Percentiles rank a stretch among this genome's conserved stretches.
Conservation (phyloP, 495 filamentous ascomycete species). For the Talaromyces liani region DNA sequence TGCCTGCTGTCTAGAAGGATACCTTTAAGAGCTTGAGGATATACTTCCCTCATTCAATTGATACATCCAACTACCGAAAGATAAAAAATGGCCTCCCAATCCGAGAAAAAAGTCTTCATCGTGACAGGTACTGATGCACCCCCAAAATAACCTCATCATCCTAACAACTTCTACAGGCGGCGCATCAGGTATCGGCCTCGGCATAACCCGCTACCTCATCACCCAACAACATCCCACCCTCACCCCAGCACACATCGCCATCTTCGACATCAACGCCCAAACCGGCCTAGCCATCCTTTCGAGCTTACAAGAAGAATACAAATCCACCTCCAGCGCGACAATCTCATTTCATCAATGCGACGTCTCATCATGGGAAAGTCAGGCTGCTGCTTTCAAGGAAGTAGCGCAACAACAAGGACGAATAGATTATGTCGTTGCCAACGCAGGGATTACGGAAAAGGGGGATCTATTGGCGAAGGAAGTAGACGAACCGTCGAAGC, state of each 20-base stretch:
- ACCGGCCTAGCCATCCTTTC: slow-evolving; percentile 23
- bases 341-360: slow-evolving; percentile 35
- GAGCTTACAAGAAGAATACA: slow-evolving; percentile 20
- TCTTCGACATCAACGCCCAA: slow-evolving; percentile 42
- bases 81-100: not conserved
- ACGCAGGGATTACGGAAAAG: slow-evolving; percentile 46
- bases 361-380: slow-evolving; percentile 41
- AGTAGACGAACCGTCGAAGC: slow-evolving; percentile 24
- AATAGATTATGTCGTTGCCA: slow-evolving; percentile 48
- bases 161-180: slow-evolving; percentile 28
- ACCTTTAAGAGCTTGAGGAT: not conserved
- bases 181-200: slow-evolving; percentile 47
- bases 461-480: slow-evolving; percentile 23
- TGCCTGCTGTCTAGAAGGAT: not conserved
- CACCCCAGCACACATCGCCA: slow-evolving; percentile 26
- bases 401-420: slow-evolving; percentile 27
- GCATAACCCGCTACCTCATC: slow-evolving; percentile 40
- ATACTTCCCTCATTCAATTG: not conserved
- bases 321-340: not conserved
- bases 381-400: slow-evolving; percentile 34
- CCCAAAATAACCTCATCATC: slow-evolving; percentile 1
- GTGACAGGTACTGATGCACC: not conserved
- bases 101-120: not conserved
- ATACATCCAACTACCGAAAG: not conserved
- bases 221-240: slow-evolving; percentile 25